Evolutionary conservation across 2,329 filamentous ascomycete species (phyloP).

Genomic region (Fusarium tricinctum): DNA sequence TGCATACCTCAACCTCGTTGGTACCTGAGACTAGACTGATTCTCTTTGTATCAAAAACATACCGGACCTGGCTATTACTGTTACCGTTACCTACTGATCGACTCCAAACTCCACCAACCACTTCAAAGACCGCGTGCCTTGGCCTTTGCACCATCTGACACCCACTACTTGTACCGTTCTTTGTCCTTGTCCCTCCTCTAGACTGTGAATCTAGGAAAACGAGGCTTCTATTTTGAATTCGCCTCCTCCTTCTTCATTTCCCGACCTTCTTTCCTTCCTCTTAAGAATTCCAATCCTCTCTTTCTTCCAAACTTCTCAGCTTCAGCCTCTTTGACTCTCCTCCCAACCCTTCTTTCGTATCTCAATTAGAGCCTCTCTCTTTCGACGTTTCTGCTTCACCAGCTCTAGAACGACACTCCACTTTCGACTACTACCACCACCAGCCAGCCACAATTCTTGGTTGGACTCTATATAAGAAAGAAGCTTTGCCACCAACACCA

Average conservation of each 20-base stretch:
- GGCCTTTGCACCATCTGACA: conserved; percentile 11
- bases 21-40: conserved; percentile 13
- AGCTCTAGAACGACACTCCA: neutral
- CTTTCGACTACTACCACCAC: neutral
- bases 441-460: neutral
- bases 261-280: conserved; percentile 13
- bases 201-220: conserved; percentile 23
- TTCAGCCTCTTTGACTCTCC: conserved; percentile 27
- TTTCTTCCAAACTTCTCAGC: conserved; percentile 1
- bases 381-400: neutral
- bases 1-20: conserved; percentile 21
- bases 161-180: conserved; percentile 9
- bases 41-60: conserved; percentile 40
- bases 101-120: conserved; percentile 24
- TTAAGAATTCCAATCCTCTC: conserved; percentile 21
- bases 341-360: conserved; percentile 12
- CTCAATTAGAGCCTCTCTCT: conserved; percentile 16
- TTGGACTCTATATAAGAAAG: conserved; percentile 14
- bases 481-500: neutral
- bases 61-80: conserved; percentile 7
- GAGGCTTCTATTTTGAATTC: conserved; percentile 23
- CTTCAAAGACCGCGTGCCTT: conserved; percentile 21
- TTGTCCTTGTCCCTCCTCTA: conserved; percentile 17
- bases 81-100: neutral
- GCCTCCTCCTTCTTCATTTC: conserved; percentile 12